A percentile compares a stretch with the other conserved stretches of the same genome.
Conservation (phyloP, 2,329 filamentous ascomycete genomes). For the Torrubiella hemipterigena region DNA sequence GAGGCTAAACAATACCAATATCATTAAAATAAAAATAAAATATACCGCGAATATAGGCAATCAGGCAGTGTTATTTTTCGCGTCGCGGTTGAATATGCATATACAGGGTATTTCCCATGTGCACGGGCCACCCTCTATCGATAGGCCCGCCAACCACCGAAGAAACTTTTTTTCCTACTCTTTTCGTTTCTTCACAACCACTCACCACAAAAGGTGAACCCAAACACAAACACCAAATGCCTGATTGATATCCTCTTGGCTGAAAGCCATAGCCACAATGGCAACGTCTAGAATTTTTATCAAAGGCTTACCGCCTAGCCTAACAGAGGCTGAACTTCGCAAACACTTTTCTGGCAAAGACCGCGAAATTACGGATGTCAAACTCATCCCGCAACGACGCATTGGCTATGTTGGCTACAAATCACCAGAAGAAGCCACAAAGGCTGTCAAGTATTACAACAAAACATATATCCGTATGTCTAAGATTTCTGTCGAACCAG, state of each 20-base stretch:
- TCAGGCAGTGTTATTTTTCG: too few relatives aligned
- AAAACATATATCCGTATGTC: constrained; percentile 93
- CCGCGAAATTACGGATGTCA: constrained; percentile 75
- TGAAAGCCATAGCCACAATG: constrained; percentile 19
- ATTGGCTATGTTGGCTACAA: constrained; percentile 97
- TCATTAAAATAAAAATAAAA: too few relatives aligned
- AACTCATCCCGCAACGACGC: constrained; percentile 76
- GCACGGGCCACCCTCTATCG: constrained; percentile 15
- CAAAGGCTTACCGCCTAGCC: constrained; percentile 72
- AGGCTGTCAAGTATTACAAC: constrained; percentile 91
- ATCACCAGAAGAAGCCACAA: constrained; percentile 63
- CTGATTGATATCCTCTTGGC: background rate
- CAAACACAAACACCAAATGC: too few relatives aligned
- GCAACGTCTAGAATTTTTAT: constrained; percentile 63
- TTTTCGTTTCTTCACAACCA: constrained; percentile 8
- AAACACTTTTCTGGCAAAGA: constrained; percentile 73
- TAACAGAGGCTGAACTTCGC: constrained; percentile 73
- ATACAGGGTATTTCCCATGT: constrained; percentile 2
- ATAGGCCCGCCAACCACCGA: constrained; percentile 8
- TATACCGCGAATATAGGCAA: too few relatives aligned
- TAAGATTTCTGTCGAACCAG: constrained; percentile 80
- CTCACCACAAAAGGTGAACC: too few relatives aligned
- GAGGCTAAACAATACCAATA: too few relatives aligned
- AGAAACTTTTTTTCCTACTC: constrained; percentile 15
- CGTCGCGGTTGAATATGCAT: background rate